Percentiles rank a stretch among this genome's conserved stretches.
Conservation (phyloP, 352 stramenopile species). For the Hyaloperonospora arabidopsidis region DNA sequence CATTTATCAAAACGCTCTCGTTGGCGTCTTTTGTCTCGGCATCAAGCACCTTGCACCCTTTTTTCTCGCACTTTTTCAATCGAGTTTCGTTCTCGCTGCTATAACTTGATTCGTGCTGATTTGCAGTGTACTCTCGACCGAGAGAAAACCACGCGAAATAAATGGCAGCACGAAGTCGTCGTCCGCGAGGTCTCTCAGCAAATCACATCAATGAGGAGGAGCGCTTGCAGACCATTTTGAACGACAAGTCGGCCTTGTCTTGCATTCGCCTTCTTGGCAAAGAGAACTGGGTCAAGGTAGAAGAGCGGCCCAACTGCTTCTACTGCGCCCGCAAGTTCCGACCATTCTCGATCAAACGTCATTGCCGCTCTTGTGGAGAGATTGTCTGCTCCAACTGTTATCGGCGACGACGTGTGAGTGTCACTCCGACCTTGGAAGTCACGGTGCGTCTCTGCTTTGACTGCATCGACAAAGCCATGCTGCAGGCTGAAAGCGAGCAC, state of each 20-base stretch:
- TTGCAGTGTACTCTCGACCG: background rate
- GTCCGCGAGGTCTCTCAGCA: constrained; percentile 43
- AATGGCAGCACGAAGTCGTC: constrained; percentile 23
- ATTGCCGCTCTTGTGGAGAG: constrained; percentile 75
- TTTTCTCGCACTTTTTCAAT: too few species aligned
- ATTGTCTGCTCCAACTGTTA: constrained; percentile 76
- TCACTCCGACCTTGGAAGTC: constrained; percentile 27
- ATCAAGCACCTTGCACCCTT: too few species aligned
- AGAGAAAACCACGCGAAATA: background rate
- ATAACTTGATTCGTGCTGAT: constrained; percentile 1
- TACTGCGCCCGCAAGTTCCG: constrained; percentile 75
- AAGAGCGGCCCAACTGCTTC: constrained; percentile 61
- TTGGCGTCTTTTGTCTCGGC: constrained; percentile 20
- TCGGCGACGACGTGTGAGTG: constrained; percentile 43
- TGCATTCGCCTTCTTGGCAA: constrained; percentile 42
- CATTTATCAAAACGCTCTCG: constrained; percentile 25
- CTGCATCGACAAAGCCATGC: constrained; percentile 68
- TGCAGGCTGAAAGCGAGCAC: constrained; percentile 16
- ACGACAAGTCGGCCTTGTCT: constrained; percentile 45
- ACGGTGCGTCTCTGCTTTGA: constrained; percentile 64
- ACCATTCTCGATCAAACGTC: constrained; percentile 65
- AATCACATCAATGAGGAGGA: constrained; percentile 44
- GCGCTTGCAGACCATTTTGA: constrained; percentile 49
- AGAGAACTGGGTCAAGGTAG: constrained; percentile 71
- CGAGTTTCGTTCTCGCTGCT: too few species aligned